phyloP scores from a whole-genome alignment of 2,329 filamentous ascomycete genomes.

The Beauveria sp. region DNA sequence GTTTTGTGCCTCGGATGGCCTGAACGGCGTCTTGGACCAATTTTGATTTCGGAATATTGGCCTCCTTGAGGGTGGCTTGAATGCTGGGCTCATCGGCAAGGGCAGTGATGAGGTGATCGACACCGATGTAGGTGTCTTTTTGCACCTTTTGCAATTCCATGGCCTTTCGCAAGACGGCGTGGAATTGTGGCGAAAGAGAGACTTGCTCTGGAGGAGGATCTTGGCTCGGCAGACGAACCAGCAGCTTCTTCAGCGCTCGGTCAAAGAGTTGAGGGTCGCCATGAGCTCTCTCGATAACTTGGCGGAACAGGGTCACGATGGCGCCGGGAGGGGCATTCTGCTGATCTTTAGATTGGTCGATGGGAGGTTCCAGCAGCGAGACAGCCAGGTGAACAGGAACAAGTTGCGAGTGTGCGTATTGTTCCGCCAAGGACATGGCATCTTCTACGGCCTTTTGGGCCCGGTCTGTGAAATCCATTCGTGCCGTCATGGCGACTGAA shows the following conservation, averaged over 20 bases:
- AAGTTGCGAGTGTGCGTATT: conserved; percentile 87
- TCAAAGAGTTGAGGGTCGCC: conserved; percentile 87
- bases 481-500: conserved; percentile 54
- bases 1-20: conserved; percentile 82
- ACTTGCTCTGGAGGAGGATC: conserved; percentile 89
- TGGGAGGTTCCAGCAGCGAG: conserved; percentile 66
- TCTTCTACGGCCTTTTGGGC: conserved; percentile 85
- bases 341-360: conserved; percentile 73
- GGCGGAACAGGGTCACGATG: conserved; percentile 74
- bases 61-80: conserved; percentile 67
- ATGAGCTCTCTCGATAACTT: conserved; percentile 88
- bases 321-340: conserved; percentile 62
- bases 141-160: conserved; percentile 93
- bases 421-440: conserved; percentile 77
- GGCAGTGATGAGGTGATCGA: conserved; percentile 87
- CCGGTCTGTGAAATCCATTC: conserved; percentile 89
- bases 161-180: conserved; percentile 73
- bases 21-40: conserved; percentile 85
- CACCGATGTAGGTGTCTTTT: conserved; percentile 88
- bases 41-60: conserved; percentile 87
- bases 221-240: conserved; percentile 88
- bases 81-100: conserved; percentile 72
- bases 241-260: conserved; percentile 78
- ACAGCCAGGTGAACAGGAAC: conserved; percentile 85
- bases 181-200: conserved; percentile 72